These are phyloP conservation scores for Apocynum venetum DNA, from an alignment of 257 asterid species.

Conservation along the genomic window DNA sequence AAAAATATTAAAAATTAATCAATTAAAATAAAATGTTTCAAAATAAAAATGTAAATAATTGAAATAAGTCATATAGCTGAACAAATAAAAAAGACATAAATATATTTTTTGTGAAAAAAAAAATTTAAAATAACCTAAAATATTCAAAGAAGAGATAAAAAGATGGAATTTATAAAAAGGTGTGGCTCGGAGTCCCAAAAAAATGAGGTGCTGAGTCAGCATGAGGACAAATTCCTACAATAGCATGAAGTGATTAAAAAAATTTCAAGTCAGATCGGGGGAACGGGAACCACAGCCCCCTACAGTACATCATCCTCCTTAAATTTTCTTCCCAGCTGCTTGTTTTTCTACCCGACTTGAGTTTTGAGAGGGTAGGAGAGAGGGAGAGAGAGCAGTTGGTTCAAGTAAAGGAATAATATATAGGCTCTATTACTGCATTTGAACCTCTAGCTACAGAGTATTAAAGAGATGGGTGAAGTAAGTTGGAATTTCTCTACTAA, in stretches of 20 bases:
- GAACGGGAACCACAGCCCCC: not conserved
- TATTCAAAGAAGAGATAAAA: not conserved
- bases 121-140: no score
- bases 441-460: not conserved
- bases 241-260: constrained; percentile 23
- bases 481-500: constrained; percentile 9
- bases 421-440: not conserved
- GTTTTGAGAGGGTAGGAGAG: no score
- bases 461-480: constrained; percentile 47
- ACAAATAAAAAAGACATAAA: no score
- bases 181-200: not conserved
- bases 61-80: no score
- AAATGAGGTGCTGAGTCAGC: constrained; percentile 38
- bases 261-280: constrained; percentile 29
- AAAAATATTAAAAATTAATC: no score
- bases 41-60: no score
- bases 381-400: not conserved
- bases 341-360: not conserved
- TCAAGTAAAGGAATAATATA: no score
- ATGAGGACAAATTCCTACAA: constrained; percentile 12
- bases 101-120: no score
- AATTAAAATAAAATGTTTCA: no score
- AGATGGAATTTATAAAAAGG: not conserved
- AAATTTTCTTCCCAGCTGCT: not conserved
- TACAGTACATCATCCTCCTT: not conserved